A percentile compares a stretch with the other conserved stretches of the same genome.
These are phyloP conservation scores for Colletotrichum neosansevieriae DNA, from an alignment of 2,329 filamentous ascomycete species.

Conservation along the genomic window DNA sequence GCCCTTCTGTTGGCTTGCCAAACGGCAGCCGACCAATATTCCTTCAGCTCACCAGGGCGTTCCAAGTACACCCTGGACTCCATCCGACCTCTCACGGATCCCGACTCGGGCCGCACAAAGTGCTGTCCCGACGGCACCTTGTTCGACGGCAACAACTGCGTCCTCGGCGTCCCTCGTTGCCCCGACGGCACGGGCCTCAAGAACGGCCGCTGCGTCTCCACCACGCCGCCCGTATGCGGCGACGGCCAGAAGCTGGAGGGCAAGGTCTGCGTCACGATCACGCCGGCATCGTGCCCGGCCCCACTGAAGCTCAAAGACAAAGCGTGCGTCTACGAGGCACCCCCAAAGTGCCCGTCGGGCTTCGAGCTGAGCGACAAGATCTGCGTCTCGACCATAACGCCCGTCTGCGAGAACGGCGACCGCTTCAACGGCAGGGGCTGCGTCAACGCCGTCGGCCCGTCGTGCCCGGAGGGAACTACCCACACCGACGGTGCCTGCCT, in stretches of 20 bases:
- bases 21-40: neutral
- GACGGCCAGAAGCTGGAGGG: neutral
- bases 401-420: neutral
- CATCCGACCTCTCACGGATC: neutral
- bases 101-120: neutral
- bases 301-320: neutral
- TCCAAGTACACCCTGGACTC: neutral
- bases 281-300: neutral
- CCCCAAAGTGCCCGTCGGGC: neutral
- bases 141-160: neutral
- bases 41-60: neutral
- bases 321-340: neutral
- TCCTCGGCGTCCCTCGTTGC: neutral
- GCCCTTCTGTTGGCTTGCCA: neutral
- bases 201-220: neutral
- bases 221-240: neutral
- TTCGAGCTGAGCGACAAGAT: neutral
- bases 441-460: constrained; percentile 1
- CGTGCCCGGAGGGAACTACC: neutral
- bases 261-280: neutral
- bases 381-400: neutral
- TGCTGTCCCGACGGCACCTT: neutral
- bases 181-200: neutral
- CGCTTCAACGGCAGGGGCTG: neutral
- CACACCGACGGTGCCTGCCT: neutral